Percentiles rank a stretch among this genome's conserved stretches.
These are phyloP conservation scores for Aspergillus pseudoglaucus DNA, from an alignment of 2,329 filamentous ascomycete species.

Conservation along the genomic window DNA sequence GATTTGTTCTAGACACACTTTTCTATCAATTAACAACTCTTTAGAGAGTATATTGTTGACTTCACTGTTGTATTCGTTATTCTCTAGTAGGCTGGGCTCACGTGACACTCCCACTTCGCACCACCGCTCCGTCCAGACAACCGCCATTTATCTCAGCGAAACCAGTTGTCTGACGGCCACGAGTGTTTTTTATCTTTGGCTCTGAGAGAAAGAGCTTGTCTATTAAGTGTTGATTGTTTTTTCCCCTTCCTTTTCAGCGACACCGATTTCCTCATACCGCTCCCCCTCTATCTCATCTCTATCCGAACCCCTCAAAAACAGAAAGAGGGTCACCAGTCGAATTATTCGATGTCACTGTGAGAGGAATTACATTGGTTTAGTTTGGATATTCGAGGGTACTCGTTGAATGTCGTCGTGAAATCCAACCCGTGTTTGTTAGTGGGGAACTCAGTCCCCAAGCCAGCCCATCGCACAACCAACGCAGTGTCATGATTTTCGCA, in stretches of 20 bases:
- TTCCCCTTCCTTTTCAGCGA: too few species aligned
- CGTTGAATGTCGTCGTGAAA: not conserved
- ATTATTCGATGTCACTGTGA: not conserved
- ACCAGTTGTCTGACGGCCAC: too few species aligned
- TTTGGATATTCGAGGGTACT: not conserved
- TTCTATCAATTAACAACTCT: too few species aligned
- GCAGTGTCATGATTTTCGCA: not conserved
- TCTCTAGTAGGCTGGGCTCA: not conserved
- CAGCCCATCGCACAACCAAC: not conserved
- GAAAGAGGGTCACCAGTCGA: not conserved
- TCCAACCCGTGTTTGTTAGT: not conserved
- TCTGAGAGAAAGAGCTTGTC: not conserved
- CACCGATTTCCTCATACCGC: too few species aligned
- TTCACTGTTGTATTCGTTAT: not conserved
- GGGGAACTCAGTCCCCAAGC: not conserved
- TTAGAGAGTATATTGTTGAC: too few species aligned
- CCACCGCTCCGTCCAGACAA: not conserved
- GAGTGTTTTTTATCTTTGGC: too few species aligned
- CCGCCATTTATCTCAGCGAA: too few species aligned
- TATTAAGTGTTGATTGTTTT: not conserved
- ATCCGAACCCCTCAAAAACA: not conserved
- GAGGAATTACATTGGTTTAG: not conserved
- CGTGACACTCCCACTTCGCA: not conserved
- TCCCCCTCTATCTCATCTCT: not conserved
- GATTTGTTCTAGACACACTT: constrained; percentile 48